phyloP scores from a whole-genome alignment of 1,139 yeast species.

The Debaryomyces singareniensis region DNA sequence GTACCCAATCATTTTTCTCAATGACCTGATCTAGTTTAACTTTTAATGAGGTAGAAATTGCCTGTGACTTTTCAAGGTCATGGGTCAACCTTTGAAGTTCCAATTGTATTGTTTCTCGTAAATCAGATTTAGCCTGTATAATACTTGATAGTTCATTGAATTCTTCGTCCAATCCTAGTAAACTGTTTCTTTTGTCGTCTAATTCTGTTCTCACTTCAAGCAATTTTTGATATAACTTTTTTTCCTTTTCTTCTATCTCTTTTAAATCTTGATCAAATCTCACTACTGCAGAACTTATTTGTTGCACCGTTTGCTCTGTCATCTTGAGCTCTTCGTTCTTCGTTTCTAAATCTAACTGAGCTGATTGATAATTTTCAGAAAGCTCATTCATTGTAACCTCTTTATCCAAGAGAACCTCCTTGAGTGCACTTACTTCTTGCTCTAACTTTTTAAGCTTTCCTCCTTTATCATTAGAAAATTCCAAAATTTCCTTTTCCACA shows the following conservation, averaged over 20 bases:
- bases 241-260: slow-evolving; percentile 17
- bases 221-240: slow-evolving; percentile 22
- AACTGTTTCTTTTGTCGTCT: slow-evolving; percentile 56
- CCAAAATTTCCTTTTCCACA: slow-evolving; percentile 75
- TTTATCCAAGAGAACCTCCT: slow-evolving; percentile 28
- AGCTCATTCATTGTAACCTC: slow-evolving; percentile 39
- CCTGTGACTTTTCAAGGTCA: slow-evolving; percentile 54
- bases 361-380: slow-evolving; percentile 53
- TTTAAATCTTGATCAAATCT: slow-evolving; percentile 20
- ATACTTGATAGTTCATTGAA: slow-evolving; percentile 55
- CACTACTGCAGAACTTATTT: slow-evolving; percentile 23
- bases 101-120: slow-evolving; percentile 45
- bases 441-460: slow-evolving; percentile 69
- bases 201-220: slow-evolving; percentile 35
- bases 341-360: slow-evolving; percentile 71
- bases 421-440: slow-evolving; percentile 41
- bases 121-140: slow-evolving; percentile 46
- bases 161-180: slow-evolving; percentile 75
- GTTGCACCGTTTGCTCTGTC: slow-evolving; percentile 35
- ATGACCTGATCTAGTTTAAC: slow-evolving; percentile 43
- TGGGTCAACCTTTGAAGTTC: slow-evolving; percentile 56
- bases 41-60: slow-evolving; percentile 36
- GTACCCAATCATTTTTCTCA: slow-evolving; percentile 65
- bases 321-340: slow-evolving; percentile 48
- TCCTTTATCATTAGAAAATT: slow-evolving; percentile 75